Evolutionary conservation across 805 yeast genomes (phyloP).

Genomic region (Kodamaea neixiangensis): DNA sequence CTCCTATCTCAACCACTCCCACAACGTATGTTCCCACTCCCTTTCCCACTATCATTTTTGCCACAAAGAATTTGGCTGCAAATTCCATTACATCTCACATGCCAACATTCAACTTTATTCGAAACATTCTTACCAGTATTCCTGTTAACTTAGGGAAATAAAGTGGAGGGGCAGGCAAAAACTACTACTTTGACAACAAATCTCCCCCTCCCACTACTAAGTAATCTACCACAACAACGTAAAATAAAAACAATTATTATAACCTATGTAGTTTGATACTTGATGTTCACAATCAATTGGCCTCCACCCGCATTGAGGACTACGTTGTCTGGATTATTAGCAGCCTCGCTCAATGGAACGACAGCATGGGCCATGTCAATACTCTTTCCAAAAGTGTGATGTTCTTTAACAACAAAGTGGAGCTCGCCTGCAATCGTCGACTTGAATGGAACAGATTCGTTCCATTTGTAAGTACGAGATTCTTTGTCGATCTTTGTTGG

Average conservation of each 20-base stretch:
- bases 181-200: no score
- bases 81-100: no score
- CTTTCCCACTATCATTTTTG: no score
- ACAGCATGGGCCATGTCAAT: constrained; percentile 61
- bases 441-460: constrained; percentile 67
- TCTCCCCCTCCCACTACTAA: no score
- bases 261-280: constrained; percentile 17
- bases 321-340: constrained; percentile 47
- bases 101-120: no score
- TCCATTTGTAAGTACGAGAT: constrained; percentile 51
- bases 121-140: no score
- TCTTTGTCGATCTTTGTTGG: constrained; percentile 46
- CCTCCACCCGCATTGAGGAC: constrained; percentile 40
- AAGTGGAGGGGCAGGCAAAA: no score
- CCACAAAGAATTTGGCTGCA: no score
- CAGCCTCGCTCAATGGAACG: constrained; percentile 51
- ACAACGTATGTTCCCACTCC: no score
- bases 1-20: no score
- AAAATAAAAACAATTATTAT: background rate
- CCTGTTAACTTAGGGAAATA: no score
- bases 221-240: background rate
- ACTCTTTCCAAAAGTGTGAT: constrained; percentile 73
- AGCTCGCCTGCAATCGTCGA: constrained; percentile 63
- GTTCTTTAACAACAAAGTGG: constrained; percentile 61
- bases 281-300: constrained; percentile 41